Evolutionary conservation across 1,139 yeast genomes (phyloP).

Genomic region (Yamadazyma aaseri): DNA sequence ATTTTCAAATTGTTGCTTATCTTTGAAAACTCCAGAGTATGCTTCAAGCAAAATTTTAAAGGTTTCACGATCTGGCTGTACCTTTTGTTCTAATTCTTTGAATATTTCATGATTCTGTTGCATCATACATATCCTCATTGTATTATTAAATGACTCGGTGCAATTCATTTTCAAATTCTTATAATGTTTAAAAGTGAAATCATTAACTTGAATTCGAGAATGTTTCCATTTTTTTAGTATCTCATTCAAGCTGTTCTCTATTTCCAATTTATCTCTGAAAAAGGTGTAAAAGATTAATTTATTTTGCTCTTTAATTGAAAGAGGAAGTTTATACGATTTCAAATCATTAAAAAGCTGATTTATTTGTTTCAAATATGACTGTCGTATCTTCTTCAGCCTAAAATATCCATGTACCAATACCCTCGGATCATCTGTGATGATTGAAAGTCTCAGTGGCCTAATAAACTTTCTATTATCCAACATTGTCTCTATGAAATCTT

Average conservation of each 20-base stretch:
- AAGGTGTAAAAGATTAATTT: slow-evolving; percentile 28
- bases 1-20: slow-evolving; percentile 6
- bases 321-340: slow-evolving; percentile 23
- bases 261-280: slow-evolving; percentile 27
- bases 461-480: slow-evolving; percentile 12
- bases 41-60: slow-evolving; percentile 8
- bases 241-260: slow-evolving; percentile 13
- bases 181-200: slow-evolving; percentile 23
- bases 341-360: slow-evolving; percentile 29
- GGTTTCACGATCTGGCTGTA: slow-evolving; percentile 16
- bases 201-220: slow-evolving; percentile 8
- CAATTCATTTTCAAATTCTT: slow-evolving; percentile 15
- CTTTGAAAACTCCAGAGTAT: slow-evolving; percentile 2
- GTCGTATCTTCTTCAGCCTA: slow-evolving; percentile 19
- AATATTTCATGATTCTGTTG: slow-evolving; percentile 10
- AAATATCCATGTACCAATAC: slow-evolving; percentile 13
- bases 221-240: slow-evolving; percentile 8
- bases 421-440: slow-evolving; percentile 2
- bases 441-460: slow-evolving; percentile 11
- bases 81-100: slow-evolving; percentile 9
- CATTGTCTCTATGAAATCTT: slow-evolving; percentile 32
- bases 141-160: slow-evolving; percentile 12
- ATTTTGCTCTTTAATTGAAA: slow-evolving; percentile 32
- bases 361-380: slow-evolving; percentile 20
- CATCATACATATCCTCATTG: slow-evolving; percentile 11